phyloP scores from a whole-genome alignment of 257 asterid genomes.

The Scutellaria minor region DNA sequence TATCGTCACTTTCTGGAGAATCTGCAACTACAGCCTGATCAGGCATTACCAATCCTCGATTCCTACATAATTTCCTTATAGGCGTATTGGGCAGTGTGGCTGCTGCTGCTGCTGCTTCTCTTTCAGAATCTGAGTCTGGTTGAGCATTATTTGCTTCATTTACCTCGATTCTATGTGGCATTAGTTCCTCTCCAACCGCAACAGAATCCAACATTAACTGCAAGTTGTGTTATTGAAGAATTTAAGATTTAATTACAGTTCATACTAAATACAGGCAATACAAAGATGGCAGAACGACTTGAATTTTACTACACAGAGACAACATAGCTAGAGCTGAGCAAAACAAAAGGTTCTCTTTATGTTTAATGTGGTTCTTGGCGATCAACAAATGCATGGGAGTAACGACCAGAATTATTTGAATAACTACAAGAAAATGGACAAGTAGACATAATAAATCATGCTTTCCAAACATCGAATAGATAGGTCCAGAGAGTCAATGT shows the following conservation, averaged over 20 bases:
- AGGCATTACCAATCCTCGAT: slow-evolving; percentile 86
- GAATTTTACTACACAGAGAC: too few species aligned
- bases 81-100: slow-evolving; percentile 61
- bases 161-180: slow-evolving; percentile 73
- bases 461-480: too few species aligned
- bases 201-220: slow-evolving; percentile 80
- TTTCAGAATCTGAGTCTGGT: slow-evolving; percentile 40
- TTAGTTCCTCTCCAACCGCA: slow-evolving; percentile 75
- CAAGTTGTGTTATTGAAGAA: slow-evolving; percentile 31
- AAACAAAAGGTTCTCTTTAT: too few species aligned
- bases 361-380: too few species aligned
- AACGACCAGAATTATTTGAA: too few species aligned
- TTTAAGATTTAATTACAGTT: background rate
- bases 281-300: background rate
- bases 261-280: background rate
- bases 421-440: too few species aligned
- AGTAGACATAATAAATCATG: too few species aligned
- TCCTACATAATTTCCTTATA: slow-evolving; percentile 83
- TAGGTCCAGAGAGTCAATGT: too few species aligned
- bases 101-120: slow-evolving; percentile 43
- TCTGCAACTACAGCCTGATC: slow-evolving; percentile 80
- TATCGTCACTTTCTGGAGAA: slow-evolving; percentile 70
- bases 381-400: too few species aligned
- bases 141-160: slow-evolving; percentile 30
- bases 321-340: too few species aligned